Conservation (phyloP, 768 basidiomycete genomes). For the Lactarius hengduanensis region DNA sequence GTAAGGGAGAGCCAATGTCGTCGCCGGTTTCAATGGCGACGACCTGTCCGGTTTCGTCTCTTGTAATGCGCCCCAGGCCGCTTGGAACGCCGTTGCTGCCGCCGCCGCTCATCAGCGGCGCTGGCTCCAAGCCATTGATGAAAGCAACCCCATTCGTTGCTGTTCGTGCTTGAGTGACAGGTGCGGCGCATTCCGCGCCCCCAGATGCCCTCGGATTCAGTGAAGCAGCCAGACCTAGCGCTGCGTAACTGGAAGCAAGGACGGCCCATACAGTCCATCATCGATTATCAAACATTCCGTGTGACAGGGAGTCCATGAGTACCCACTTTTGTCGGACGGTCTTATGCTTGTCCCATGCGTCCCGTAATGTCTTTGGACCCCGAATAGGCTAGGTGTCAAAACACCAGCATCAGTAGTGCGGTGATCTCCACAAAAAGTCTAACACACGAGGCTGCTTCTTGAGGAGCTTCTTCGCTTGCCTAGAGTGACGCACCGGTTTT, state of each 20-base stretch:
- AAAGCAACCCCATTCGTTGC: conserved; percentile 21
- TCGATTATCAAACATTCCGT: conserved; percentile 23
- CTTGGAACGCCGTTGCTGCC: conserved; percentile 3
- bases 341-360: conserved; percentile 83
- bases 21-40: conserved; percentile 23
- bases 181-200: conserved; percentile 52
- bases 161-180: conserved; percentile 24
- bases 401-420: conserved; percentile 20
- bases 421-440: conserved; percentile 25
- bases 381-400: conserved; percentile 59
- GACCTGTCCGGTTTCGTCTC: conserved; percentile 24
- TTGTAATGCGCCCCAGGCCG: conserved; percentile 23
- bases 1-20: conserved; percentile 7
- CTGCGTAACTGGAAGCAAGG: conserved; percentile 56
- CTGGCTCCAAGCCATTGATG: conserved; percentile 8
- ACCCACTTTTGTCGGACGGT: conserved; percentile 92
- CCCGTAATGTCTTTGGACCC: conserved; percentile 77
- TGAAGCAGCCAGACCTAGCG: conserved; percentile 68
- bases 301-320: conserved; percentile 15
- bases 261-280: conserved; percentile 20
- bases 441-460: conserved; percentile 75
- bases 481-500: conserved; percentile 69
- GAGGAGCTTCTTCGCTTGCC: conserved; percentile 67
- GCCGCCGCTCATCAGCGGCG: conserved; percentile 1
- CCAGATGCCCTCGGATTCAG: conserved; percentile 69